Evolutionary conservation across 495 filamentous ascomycete species (phyloP), one percentile per base, ranked within the genome.

Genomic region (Usnea hakonensis): DNA sequence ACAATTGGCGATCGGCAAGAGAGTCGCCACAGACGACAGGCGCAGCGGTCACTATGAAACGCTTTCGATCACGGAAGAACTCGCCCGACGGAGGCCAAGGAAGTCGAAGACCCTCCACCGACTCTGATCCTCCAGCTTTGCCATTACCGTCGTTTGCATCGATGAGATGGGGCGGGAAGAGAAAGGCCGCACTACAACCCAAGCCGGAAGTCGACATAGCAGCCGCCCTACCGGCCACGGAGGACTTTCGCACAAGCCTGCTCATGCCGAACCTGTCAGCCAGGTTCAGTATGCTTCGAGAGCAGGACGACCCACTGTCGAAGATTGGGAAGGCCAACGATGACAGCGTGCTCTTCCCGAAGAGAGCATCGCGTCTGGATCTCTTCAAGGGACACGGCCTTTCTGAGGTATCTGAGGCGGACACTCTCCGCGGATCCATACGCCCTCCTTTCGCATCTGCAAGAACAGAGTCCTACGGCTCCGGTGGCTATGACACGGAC

Each of bases 231-330:
- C 94, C 94, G 4, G 80, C 91, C 0, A 83, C 77, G 21, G 91
- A 97, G 71, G 83, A 97, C 73, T 97, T 99, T 67, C 87, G 94
- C n/a, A 99, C 94, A 8, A 97, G 95, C 76, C 73, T 97, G 52
- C 74, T 99, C 30, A 96, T 99, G 94, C 89, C 91, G 8, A 94
- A 92, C 55, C 79, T 99, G 5, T 96, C 93, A 0, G 90, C 94
- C 21, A 84, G 94, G 4, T 99, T 99, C 72, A 97, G 93, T 64
- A 97, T 99, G 89, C 73, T 99, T 21, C 77, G 90, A 67, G 91
- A 96, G 72, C 92, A 96, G 70, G 91, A 96, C 68, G 91, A 97
- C 67, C 91, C 91, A 5, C 85, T 77, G 55, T 90, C 90, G 0
- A 88, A 87, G 70, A 79, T 96, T 36, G 94, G 92, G 46, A 96